A percentile compares a stretch with the other conserved stretches of the same genome.
Evolutionary conservation across 2,329 filamentous ascomycete species (phyloP).

Genomic region (Neophaeococcomyces mojaviensis): DNA sequence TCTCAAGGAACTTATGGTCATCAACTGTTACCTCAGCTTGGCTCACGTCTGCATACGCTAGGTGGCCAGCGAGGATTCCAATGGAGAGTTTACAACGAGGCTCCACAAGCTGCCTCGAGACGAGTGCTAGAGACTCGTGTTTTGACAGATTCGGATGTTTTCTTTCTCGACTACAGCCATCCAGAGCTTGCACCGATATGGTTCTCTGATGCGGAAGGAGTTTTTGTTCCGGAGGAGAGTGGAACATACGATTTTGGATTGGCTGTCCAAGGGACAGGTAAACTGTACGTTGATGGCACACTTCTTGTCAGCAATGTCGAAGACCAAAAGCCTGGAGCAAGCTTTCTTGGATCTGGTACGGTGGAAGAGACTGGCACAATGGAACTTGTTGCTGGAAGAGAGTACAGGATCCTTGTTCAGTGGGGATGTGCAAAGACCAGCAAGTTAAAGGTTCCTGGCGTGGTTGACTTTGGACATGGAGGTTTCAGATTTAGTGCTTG

Average conservation of each 20-base stretch:
- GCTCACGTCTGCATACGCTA: constrained; percentile 31
- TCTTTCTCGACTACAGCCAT: constrained; percentile 48
- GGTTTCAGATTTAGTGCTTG: constrained; percentile 56
- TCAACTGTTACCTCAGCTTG: constrained; percentile 11
- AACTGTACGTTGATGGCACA: constrained; percentile 54
- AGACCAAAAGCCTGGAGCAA: constrained; percentile 53
- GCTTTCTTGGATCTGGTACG: constrained; percentile 58
- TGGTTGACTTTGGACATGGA: constrained; percentile 48
- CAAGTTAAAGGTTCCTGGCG: constrained; percentile 43
- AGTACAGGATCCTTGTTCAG: constrained; percentile 53
- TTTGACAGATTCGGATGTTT: constrained; percentile 34
- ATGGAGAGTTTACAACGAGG: constrained; percentile 48
- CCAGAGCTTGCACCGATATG: constrained; percentile 44
- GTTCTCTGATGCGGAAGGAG: constrained; percentile 50
- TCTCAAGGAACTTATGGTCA: not conserved
- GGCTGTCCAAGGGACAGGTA: constrained; percentile 59
- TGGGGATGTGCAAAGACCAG: constrained; percentile 54
- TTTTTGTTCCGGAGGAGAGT: constrained; percentile 53
- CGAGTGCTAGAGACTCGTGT: constrained; percentile 44
- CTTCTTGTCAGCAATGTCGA: constrained; percentile 58
- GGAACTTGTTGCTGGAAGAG: constrained; percentile 50
- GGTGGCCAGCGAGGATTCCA: constrained; percentile 47
- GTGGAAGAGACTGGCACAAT: constrained; percentile 54
- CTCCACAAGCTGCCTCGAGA: constrained; percentile 41
- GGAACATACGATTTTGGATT: constrained; percentile 57